Evolutionary conservation across 1,284 basidiomycete genomes (phyloP), one percentile per base, ranked within the genome.

Genomic region (Afroboletus lepidellus): DNA sequence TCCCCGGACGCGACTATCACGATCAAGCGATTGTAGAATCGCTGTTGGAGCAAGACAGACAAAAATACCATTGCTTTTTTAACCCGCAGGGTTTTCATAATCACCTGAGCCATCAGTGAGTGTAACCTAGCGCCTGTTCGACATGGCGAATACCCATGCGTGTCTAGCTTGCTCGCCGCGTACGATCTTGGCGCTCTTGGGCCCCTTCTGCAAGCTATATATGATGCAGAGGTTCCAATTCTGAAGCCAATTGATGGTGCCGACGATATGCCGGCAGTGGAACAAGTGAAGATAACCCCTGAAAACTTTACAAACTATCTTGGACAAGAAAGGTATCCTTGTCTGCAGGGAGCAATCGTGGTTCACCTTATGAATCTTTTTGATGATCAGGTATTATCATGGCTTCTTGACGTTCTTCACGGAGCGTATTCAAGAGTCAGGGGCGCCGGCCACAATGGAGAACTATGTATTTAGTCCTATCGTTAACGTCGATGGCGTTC

Each of bases 111-210:
- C 79, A 80, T 56, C 79, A 81, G 77, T 79, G 46, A 61, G 77
- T 60, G 9, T 23, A 13, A 33, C 29, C 11, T 30, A 29, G 15
- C 33, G 12, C 16, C n/a, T 33, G 15, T 11, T 48, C 16, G 25
- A 34, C 24, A 43, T 21, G 30, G 12, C 32, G 9, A 21, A 12
- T 7, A 5, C 38, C 48, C 15, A 48, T 41, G n/a, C 29, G 7
- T n/a, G 8, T 57, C n/a, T 57, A 79, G 83, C 64, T 48, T 84
- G 0, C 68, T 88, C 0, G 82, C 85, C 2, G 79, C 82, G 3
- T 88, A 87, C 58, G 81, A 87, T 53, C 67, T 88, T 20, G 85
- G 85, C 1, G 84, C 83, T 0, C 61, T 81, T 1, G 61, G 78
- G 0, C 68, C 72, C 16, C 70, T 83, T 12, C 57, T 88, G 36